Evolutionary conservation across 768 basidiomycete species (phyloP), one percentile per base, ranked within the genome.

Genomic region (Asterophora parasitica): DNA sequence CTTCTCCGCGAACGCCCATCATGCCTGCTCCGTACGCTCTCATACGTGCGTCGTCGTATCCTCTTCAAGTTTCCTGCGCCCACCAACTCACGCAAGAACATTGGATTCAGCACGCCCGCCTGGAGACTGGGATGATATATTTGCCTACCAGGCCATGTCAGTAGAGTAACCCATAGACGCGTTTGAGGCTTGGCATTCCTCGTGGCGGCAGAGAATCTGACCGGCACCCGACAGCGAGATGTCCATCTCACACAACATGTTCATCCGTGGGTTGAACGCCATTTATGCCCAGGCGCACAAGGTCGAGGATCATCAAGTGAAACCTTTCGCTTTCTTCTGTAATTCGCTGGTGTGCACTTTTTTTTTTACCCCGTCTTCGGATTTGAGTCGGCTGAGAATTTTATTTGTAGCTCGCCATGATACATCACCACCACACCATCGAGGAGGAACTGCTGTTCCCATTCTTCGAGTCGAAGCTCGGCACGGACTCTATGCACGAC

Each of bases 391-490:
- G 10, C 19, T 30, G 11, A 2, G 11, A 12, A 10, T 37, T 5
- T n/a, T 13, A 3, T 15, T 31, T 39, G 12, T 36, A 65, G 61
- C 39, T 62, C 3, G 48, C 48, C 4, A 37, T 51, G 51, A 51
- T 67, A 5, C 63, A 65, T 34, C 61, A 65, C 28, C 67, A 68
- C 41, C 65, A 68, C 63, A 0, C 30, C 30, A 31, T 31, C 8
- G 67, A 66, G 34, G 67, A 68, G 42, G 56, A 58, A 6, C 51
- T 56, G 9, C 26, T 55, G 8, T 68, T 68, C 30, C 58, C 59
- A 7, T 46, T 55, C 3, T 53, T 56, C 17, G 63, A 66, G 23
- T 44, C 56, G 28, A 65, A 65, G 36, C 46, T 67, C 5, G 62
- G 64, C 4, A 36, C 42, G 13, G 49, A 54, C 3, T 17, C 58